A percentile compares a stretch with the other conserved stretches of the same genome.
Conservation (phyloP, 2,329 filamentous ascomycete genomes). For the Cyclaneusma minus region DNA sequence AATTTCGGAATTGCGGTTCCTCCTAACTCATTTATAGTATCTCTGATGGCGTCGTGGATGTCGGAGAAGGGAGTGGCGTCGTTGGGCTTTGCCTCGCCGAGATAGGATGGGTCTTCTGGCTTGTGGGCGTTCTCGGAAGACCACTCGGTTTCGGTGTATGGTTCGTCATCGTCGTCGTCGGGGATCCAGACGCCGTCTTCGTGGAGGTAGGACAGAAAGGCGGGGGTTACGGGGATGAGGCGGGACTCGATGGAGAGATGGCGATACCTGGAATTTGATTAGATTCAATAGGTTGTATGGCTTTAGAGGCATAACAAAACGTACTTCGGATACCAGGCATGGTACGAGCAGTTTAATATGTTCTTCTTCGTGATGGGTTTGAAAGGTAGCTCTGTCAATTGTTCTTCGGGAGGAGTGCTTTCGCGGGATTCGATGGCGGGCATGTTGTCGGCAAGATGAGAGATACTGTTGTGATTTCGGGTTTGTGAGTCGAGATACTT, state of each 20-base stretch:
- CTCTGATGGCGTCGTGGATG: slow-evolving; percentile 61
- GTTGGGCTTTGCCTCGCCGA: slow-evolving; percentile 2
- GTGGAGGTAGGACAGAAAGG: slow-evolving; percentile 75
- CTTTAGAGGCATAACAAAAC: slow-evolving; percentile 8
- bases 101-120: slow-evolving; percentile 12
- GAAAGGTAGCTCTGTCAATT: slow-evolving; percentile 42
- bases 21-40: slow-evolving; percentile 65
- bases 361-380: slow-evolving; percentile 73
- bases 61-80: slow-evolving; percentile 35
- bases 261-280: slow-evolving; percentile 47
- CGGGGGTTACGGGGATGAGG: slow-evolving; percentile 58
- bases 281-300: neutral
- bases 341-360: slow-evolving; percentile 88
- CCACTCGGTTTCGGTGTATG: slow-evolving; percentile 11
- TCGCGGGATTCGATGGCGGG: no score
- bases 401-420: no score
- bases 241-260: slow-evolving; percentile 71
- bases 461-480: no score
- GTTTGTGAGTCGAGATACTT: no score
- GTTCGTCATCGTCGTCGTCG: slow-evolving; percentile 27
- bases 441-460: no score
- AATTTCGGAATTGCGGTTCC: slow-evolving; percentile 83
- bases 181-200: slow-evolving; percentile 87
- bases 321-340: slow-evolving; percentile 73
- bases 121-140: slow-evolving; percentile 29